Base-by-base conservation (phyloP, 257 asterid species). In the Fraxinus pennsylvanica region DNA sequence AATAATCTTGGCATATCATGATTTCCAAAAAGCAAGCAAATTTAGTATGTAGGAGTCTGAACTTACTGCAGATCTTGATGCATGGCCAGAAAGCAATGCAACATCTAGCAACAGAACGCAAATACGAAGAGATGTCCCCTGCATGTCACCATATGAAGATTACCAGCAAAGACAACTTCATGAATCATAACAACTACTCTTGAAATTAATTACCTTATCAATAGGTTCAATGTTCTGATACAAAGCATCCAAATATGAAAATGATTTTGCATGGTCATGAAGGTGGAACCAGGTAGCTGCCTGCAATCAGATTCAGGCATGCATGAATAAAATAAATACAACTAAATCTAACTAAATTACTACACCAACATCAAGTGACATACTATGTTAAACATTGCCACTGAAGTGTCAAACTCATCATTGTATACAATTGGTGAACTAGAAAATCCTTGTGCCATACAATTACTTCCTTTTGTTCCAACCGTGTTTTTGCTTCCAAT, bases 41-140 rank as follows among this genome's bases (percentile, higher is more conserved):
- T 47, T 10, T 30, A 77, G 68, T 45, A 68, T 4, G 35, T 32
- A 0, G 69, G 13, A 63, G 69, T 63, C 12, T 63, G 66, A 35
- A 84, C 97, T 94, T 90, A 94, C 99, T 75, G 91, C 87, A 80
- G 92, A 83, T 88, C 91, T 90, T 74, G 90, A 87, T 75, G 94
- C 92, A 76, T 90, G 82, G 72, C 85, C 90, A 68, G 94, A 86
- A 80, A 86, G 89, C 79, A 92, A 82, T 15, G 96, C 95, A 76
- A 89, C 98, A 90, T 94, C 99, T 89, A 94, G 85, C 84, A 94
- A 84, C 84, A 94, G 81, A 82, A 92, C 92, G 90, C 97, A 91
- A 81, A 94, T 88, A 57, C 88, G 96, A 75, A 90, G 92, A 76
- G 98, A 95, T 59, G 89, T 89, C 78, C 88, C 96, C 99, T 94